Conservation (phyloP, 2,329 filamentous ascomycete species). For the Claviceps sp. region DNA sequence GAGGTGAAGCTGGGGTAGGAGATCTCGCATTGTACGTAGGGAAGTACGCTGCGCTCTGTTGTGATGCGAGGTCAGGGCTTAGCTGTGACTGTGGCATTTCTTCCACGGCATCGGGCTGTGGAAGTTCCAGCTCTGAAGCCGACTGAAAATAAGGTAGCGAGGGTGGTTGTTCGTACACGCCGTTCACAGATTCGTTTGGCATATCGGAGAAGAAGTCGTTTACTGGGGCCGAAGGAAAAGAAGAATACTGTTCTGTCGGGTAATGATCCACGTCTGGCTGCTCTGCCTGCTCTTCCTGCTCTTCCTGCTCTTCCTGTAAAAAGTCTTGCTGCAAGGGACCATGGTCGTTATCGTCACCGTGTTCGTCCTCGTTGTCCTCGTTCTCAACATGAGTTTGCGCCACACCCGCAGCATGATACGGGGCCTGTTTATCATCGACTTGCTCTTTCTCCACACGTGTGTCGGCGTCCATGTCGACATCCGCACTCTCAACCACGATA, state of each 20-base stretch:
- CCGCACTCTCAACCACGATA: conserved; percentile 5
- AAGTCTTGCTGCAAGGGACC: conserved; percentile 1
- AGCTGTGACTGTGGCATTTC: not conserved
- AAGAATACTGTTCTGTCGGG: conserved; percentile 9
- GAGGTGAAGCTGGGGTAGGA: not conserved
- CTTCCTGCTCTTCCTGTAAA: conserved; percentile 1
- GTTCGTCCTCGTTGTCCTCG: not conserved
- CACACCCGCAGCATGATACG: not conserved
- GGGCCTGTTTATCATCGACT: not conserved
- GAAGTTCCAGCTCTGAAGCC: conserved; percentile 13
- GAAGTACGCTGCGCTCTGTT: conserved; percentile 11
- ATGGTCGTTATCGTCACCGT: conserved; percentile 6
- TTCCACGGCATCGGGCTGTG: conserved; percentile 11
- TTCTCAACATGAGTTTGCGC: not conserved
- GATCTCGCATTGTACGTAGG: conserved; percentile 5
- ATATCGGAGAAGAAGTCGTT: conserved; percentile 7
- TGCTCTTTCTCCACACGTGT: conserved; percentile 4
- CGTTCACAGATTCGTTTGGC: conserved; percentile 9
- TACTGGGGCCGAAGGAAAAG: conserved; percentile 17
- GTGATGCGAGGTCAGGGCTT: conserved; percentile 7
- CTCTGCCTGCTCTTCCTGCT: conserved; percentile 7
- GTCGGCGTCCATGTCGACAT: conserved; percentile 6
- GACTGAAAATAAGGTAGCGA: conserved; percentile 17
- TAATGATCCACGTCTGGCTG: conserved; percentile 2
- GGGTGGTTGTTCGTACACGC: conserved; percentile 9